phyloP scores from a whole-genome alignment of 495 filamentous ascomycete species.

The Penicillium taxi region DNA sequence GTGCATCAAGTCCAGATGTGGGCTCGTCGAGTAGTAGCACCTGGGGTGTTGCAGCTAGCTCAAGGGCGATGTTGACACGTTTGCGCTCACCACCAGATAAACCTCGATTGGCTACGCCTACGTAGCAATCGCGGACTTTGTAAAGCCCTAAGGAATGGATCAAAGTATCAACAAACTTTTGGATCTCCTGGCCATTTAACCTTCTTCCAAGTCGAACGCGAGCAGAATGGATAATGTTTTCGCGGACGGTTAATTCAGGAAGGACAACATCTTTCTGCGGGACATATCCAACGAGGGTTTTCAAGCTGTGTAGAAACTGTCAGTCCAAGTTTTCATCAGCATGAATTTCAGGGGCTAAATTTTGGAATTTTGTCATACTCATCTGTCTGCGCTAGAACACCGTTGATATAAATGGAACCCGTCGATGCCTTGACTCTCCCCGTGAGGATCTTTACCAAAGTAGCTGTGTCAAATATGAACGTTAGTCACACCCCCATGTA shows the following conservation, averaged over 20 bases:
- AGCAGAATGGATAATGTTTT: slow-evolving; percentile 49
- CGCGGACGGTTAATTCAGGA: slow-evolving; percentile 43
- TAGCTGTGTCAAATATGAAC: too few species aligned
- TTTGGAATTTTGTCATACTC: not conserved
- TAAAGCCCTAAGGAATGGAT: slow-evolving; percentile 30
- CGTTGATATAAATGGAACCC: too few species aligned
- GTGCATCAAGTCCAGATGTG: slow-evolving; percentile 67
- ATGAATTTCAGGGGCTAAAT: not conserved
- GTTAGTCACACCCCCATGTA: too few species aligned
- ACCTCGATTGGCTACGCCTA: slow-evolving; percentile 57
- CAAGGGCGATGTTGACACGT: slow-evolving; percentile 33
- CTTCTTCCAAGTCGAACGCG: slow-evolving; percentile 29
- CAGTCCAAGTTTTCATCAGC: not conserved
- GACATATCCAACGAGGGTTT: slow-evolving; percentile 43
- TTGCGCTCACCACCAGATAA: slow-evolving; percentile 77
- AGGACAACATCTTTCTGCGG: slow-evolving; percentile 46
- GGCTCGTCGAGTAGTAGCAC: slow-evolving; percentile 69
- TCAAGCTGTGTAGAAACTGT: not conserved
- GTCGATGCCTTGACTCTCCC: too few species aligned
- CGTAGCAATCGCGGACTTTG: slow-evolving; percentile 59
- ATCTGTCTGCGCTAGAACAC: too few species aligned
- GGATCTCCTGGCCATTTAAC: slow-evolving; percentile 20
- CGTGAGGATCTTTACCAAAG: too few species aligned
- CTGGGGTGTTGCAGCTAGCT: slow-evolving; percentile 57
- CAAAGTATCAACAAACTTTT: slow-evolving; percentile 36